Base-by-base conservation (phyloP, 129 eudicot genomes). In the Arctium lappa region DNA sequence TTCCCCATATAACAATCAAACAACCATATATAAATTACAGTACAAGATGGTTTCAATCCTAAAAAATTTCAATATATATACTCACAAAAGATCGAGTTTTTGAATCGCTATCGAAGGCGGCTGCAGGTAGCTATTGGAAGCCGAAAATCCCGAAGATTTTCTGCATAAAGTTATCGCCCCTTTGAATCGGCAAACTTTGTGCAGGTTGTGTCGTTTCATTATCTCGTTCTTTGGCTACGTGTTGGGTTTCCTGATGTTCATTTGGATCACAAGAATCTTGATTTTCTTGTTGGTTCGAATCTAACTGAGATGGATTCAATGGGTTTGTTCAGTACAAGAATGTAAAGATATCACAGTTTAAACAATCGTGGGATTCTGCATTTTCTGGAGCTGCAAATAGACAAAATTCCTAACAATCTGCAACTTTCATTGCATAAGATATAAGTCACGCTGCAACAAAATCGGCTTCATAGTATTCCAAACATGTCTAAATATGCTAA, bases 251-350 rank as follows among this genome's bases (percentile, higher is more conserved):
- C 65, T 39, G 79, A 78, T 40, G 50, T 83, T 73, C 11, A 39
- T 78, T 72, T 74, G 65, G 27, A 53, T 84, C 79, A 33, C 69
- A 60, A 72, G 83, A 78, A 78, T 84, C 87, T 84, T 84, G 83
- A 84, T 39, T 84, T 78, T 78, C 80, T 31, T 73, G 60, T 72
- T 53, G 65, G 53, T 83, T 72, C 8, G 62, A 78, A 78, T 72
- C 75, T 78, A 84, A 84, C 83, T 84, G 87, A 78, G 83, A 83
- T 56, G 60, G 78, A 79, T 84, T 84, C 50, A 84, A 78, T 72
- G 46, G 73, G 79, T 78, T 78, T 83, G 73, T 84, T 84, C 83
- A 84, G 83, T 72, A 83, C 79, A 40, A 77, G 33, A 69, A 5
- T 50, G 50, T 37, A 53, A 10, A 39, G 10, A 72, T 16, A 38